A percentile compares a stretch with the other conserved stretches of the same genome.
These are phyloP conservation scores for Domatiomyces catenatus DNA, from an alignment of 2,329 filamentous ascomycete genomes.

Conservation along the genomic window DNA sequence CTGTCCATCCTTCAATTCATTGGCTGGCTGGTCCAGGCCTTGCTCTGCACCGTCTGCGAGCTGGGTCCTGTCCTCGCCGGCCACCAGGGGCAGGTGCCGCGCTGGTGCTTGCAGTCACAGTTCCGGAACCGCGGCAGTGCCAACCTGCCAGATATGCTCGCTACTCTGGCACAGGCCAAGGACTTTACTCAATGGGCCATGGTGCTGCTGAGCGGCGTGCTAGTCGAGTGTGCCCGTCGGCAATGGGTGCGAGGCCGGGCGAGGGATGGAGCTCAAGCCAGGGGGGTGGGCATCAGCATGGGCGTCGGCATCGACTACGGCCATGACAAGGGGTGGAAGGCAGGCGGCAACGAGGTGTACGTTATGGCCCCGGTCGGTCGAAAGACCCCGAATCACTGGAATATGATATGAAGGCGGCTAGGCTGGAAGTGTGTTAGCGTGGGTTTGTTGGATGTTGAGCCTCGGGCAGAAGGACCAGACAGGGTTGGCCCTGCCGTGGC, in stretches of 20 bases:
- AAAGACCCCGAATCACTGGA: neutral
- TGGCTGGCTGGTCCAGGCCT: constrained; percentile 8
- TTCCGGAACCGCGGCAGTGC: constrained; percentile 9
- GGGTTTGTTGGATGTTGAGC: too few species aligned
- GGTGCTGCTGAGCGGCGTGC: constrained; percentile 3
- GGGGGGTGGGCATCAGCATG: too few species aligned
- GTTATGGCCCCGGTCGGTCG: neutral
- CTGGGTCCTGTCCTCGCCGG: constrained; percentile 12
- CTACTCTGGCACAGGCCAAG: constrained; percentile 29
- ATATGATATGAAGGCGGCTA: neutral
- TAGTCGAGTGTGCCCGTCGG: constrained; percentile 12
- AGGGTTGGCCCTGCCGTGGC: too few species aligned
- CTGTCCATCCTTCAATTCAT: constrained; percentile 8
- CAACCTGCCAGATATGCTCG: constrained; percentile 33
- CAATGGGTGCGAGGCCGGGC: constrained; percentile 6
- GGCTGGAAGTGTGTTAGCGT: neutral
- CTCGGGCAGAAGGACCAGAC: too few species aligned
- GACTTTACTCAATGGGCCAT: constrained; percentile 12
- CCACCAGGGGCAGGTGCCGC: constrained; percentile 8
- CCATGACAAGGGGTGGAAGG: neutral
- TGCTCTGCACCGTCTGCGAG: constrained; percentile 13
- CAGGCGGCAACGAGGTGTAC: neutral
- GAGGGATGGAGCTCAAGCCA: neutral
- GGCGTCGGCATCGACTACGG: neutral
- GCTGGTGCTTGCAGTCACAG: constrained; percentile 12